Conservation (phyloP, 2,329 filamentous ascomycete species). For the Penicillium aurantiogriseum region DNA sequence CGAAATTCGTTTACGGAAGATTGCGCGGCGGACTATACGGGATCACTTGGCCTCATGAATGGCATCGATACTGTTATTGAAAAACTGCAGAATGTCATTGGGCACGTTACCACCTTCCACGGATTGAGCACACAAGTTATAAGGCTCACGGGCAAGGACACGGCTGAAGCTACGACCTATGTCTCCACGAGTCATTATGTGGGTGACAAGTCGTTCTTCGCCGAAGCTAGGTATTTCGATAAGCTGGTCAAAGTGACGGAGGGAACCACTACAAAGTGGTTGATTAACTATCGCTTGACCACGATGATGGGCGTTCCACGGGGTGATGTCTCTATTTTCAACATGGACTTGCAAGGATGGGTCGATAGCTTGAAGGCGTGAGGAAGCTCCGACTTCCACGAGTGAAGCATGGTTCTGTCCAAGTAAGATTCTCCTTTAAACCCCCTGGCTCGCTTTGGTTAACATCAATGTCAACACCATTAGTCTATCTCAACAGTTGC, state of each 20-base stretch:
- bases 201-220: not conserved
- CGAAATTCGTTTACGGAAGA: not conserved
- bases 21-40: not conserved
- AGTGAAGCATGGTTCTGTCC: not conserved
- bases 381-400: not conserved
- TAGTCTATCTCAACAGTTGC: no score
- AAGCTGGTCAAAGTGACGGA: not conserved
- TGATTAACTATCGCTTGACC: not conserved
- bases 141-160: not conserved
- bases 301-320: slow-evolving; percentile 1
- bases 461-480: not conserved
- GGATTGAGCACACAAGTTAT: not conserved
- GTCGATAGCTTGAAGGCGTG: not conserved
- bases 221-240: not conserved
- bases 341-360: not conserved
- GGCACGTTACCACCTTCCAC: not conserved
- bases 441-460: not conserved
- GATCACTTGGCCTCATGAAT: not conserved
- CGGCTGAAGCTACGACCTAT: not conserved
- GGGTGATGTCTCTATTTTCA: not conserved
- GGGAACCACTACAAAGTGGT: not conserved
- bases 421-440: not conserved
- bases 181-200: not conserved
- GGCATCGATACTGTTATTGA: not conserved
- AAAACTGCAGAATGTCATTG: not conserved